These are phyloP conservation scores for Stropharia rugosoannulata DNA, from an alignment of 768 basidiomycete genomes.

Conservation along the genomic window DNA sequence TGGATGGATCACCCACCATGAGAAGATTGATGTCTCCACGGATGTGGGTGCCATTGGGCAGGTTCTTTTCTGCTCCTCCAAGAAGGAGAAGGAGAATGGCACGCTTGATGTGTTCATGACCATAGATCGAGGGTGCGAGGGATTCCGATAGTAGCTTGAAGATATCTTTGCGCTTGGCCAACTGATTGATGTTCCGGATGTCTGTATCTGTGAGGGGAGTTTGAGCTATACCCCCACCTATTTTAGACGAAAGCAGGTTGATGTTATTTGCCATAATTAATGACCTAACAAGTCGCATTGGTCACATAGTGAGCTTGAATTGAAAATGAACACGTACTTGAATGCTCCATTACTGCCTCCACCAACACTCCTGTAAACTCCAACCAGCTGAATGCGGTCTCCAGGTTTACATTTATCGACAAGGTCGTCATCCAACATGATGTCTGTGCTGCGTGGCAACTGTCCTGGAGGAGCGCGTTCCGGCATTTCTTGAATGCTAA, in stretches of 20 bases:
- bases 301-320: slow-evolving; percentile 9
- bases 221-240: slow-evolving; percentile 93
- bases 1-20: slow-evolving; percentile 99
- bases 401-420: slow-evolving; percentile 98
- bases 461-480: slow-evolving; percentile 98
- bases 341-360: slow-evolving; percentile 91
- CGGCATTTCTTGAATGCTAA: slow-evolving; percentile 99
- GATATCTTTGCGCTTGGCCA: slow-evolving; percentile 84
- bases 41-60: slow-evolving; percentile 96
- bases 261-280: slow-evolving; percentile 94
- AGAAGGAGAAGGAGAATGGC: slow-evolving; percentile 91
- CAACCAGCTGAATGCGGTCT: slow-evolving; percentile 95
- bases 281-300: slow-evolving; percentile 52
- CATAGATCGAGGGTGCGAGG: slow-evolving; percentile 95
- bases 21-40: slow-evolving; percentile 99
- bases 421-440: slow-evolving; percentile 93
- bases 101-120: slow-evolving; percentile 93
- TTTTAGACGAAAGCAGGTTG: slow-evolving; percentile 91
- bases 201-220: slow-evolving; percentile 90
- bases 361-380: slow-evolving; percentile 91
- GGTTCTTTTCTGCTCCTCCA: slow-evolving; percentile 96
- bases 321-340: slow-evolving; percentile 57
- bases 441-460: slow-evolving; percentile 92
- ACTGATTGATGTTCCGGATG: slow-evolving; percentile 94
- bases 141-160: slow-evolving; percentile 90